Base-by-base conservation (phyloP, 1,284 basidiomycete genomes). In the Gymnopus androsaceus region DNA sequence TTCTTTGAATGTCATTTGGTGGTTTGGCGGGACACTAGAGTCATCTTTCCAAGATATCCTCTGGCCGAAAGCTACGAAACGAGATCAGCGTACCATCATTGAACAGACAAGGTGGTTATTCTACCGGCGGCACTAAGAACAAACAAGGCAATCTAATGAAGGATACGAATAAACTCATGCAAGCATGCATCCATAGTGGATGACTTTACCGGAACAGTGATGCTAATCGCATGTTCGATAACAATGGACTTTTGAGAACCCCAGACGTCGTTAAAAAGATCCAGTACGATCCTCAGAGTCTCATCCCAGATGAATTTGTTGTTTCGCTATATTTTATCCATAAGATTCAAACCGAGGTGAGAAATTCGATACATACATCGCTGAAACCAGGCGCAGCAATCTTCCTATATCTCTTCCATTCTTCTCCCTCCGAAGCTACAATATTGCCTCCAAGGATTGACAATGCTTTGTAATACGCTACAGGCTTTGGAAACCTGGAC, bases 271-370 rank as follows among this genome's bases (percentile, higher is more conserved):
- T 67, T 59, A 55, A 80, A 75, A 46, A 80, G 65, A 33, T 75
- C 75, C n/a, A 71, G 57, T 51, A 78, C 69, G 33, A 78, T 74
- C 15, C 69, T 67, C 17, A 77, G 61, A 0, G 82, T 78, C 61
- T 82, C 79, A 37, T 80, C 75, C 81, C 81, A 85, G 2, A 84
- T 83, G 33, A 85, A 68, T 50, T 70, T 76, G 62, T 83, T 84
- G 63, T 85, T 83, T 52, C 70, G 72, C 77, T 79, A 45, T 3
- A 2, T n/a, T n/a, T n/a, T n/a, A n/a, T n/a, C n/a, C n/a, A n/a
- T n/a, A n/a, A n/a, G n/a, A n/a, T n/a, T n/a, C n/a, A n/a, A n/a
- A n/a, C n/a, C n/a, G 28, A 28, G 6, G 14, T 25, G 7, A 14
- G n/a, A 12, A 17, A n/a, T n/a, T n/a, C n/a, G 9, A 31, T n/a